phyloP scores from a whole-genome alignment of 2,329 filamentous ascomycete species.

The Blumeria graminis region DNA sequence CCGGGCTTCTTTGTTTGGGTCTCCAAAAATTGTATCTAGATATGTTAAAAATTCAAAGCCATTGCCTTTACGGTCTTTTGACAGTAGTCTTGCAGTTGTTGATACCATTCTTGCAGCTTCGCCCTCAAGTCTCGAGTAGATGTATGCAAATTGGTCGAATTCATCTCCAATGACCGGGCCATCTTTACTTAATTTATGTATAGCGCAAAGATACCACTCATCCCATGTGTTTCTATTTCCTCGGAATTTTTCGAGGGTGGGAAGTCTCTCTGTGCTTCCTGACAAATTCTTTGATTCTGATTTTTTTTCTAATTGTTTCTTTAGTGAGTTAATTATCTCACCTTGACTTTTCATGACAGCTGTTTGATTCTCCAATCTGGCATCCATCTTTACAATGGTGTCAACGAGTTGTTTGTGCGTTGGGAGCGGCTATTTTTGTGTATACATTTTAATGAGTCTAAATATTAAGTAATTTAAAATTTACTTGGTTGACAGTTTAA shows the following conservation, averaged over 20 bases:
- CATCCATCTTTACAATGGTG: too few relatives aligned
- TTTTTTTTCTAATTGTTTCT: too few relatives aligned
- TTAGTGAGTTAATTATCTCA: too few relatives aligned
- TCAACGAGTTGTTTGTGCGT: too few relatives aligned
- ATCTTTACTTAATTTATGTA: background rate
- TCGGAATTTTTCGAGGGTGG: background rate
- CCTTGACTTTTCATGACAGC: too few relatives aligned
- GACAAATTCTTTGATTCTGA: too few relatives aligned
- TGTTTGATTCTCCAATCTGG: too few relatives aligned
- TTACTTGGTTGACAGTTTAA: too few relatives aligned
- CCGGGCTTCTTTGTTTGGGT: background rate
- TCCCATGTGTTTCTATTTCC: background rate
- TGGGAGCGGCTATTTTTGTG: too few relatives aligned
- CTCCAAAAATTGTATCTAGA: background rate
- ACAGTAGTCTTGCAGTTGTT: background rate
- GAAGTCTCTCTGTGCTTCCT: background rate
- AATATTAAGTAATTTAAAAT: too few relatives aligned
- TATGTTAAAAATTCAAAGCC: background rate
- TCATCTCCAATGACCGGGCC: background rate
- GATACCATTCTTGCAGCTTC: background rate
- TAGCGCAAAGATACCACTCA: background rate
- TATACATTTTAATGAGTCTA: too few relatives aligned
- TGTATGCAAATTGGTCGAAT: background rate
- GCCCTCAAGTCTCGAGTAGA: background rate
- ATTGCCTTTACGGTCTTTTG: background rate